Evolutionary conservation across 805 yeast species (phyloP).

Genomic region (Suhomyces pyralidae): DNA sequence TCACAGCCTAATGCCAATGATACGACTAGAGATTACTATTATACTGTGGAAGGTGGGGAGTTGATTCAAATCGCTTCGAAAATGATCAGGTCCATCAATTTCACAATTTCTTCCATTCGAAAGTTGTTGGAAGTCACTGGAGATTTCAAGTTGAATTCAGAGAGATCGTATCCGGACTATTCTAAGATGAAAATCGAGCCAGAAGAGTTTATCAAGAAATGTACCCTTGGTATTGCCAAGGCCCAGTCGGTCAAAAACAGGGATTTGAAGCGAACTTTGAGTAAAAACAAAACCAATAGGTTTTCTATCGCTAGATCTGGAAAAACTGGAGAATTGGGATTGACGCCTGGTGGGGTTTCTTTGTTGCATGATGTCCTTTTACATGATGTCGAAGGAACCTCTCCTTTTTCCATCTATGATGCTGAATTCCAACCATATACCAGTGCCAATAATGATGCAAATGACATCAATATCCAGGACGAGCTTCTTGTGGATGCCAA

Average conservation of each 20-base stretch:
- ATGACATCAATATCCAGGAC: conserved; percentile 20
- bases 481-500: conserved; percentile 54
- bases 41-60: conserved; percentile 65
- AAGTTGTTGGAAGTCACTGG: conserved; percentile 55
- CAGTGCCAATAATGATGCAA: conserved; percentile 11
- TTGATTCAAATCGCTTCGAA: conserved; percentile 58
- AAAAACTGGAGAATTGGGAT: conserved; percentile 44
- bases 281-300: conserved; percentile 29
- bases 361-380: conserved; percentile 35
- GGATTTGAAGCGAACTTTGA: conserved; percentile 20
- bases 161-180: conserved; percentile 68
- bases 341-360: conserved; percentile 49
- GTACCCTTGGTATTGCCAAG: conserved; percentile 60
- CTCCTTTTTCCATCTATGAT: conserved; percentile 33
- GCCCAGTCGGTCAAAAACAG: conserved; percentile 23
- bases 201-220: conserved; percentile 54
- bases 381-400: conserved; percentile 23
- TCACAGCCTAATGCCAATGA: not conserved
- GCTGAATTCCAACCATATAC: conserved; percentile 37
- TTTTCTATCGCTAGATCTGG: conserved; percentile 53
- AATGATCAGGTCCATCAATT: conserved; percentile 54
- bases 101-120: conserved; percentile 49
- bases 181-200: conserved; percentile 55
- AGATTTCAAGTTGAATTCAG: conserved; percentile 59
- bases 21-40: conserved; percentile 36